Percentiles rank a stretch among this genome's conserved stretches.
Evolutionary conservation across 2,329 filamentous ascomycete species (phyloP).

Genomic region (Neonectria magnoliae): DNA sequence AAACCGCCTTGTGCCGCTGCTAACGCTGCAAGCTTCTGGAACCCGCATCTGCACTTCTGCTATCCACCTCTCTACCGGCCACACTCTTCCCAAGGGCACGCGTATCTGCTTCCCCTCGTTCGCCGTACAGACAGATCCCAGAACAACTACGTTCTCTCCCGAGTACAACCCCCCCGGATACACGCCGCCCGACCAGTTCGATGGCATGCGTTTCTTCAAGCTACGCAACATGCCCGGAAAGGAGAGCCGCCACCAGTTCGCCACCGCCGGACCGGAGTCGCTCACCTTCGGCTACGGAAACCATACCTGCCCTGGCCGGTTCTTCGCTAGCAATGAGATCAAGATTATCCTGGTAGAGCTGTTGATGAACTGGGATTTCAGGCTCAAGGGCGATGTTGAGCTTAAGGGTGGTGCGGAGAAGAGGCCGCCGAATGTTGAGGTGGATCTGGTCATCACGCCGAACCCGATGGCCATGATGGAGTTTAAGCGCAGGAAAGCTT

Average conservation of each 20-base stretch:
- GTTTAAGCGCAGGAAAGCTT: conserved; percentile 16
- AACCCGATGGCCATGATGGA: conserved; percentile 22
- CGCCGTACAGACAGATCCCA: conserved; percentile 26
- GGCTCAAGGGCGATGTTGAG: conserved; percentile 13
- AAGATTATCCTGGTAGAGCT: conserved; percentile 34
- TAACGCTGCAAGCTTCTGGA: conserved; percentile 7
- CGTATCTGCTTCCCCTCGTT: conserved; percentile 34
- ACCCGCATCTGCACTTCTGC: conserved; percentile 15
- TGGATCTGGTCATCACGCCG: conserved; percentile 18
- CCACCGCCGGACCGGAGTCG: conserved; percentile 21
- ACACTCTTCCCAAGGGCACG: conserved; percentile 31
- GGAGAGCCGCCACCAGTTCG: conserved; percentile 27
- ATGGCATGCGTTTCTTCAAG: conserved; percentile 32
- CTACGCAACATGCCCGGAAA: conserved; percentile 24
- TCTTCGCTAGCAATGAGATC: conserved; percentile 30
- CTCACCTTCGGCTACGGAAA: conserved; percentile 28
- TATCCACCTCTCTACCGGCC: conserved; percentile 24
- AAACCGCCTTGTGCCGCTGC: neutral
- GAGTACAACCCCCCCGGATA: conserved; percentile 17
- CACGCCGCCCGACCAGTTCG: conserved; percentile 19
- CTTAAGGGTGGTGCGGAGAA: conserved; percentile 18
- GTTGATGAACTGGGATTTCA: conserved; percentile 31
- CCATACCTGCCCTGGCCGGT: conserved; percentile 32
- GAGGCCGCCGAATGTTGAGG: conserved; percentile 19
- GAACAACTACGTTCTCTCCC: conserved; percentile 15